Evolutionary conservation across 2,329 filamentous ascomycete species (phyloP).

Genomic region (Arthrobotrys conoides): DNA sequence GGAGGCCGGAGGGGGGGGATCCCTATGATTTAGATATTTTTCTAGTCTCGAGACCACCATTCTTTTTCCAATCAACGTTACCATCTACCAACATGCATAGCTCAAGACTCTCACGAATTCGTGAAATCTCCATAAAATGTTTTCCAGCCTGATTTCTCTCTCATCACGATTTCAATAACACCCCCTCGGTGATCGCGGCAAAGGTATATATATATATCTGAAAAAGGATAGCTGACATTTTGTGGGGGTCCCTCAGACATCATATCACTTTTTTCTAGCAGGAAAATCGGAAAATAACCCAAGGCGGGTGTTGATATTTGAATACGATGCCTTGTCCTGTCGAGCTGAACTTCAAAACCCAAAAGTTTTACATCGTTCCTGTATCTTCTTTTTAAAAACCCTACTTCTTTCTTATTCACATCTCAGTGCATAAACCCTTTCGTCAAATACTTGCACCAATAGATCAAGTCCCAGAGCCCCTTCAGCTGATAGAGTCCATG

Average conservation of each 20-base stretch:
- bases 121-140: not conserved
- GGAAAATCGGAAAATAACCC: not conserved
- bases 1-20: too few species aligned
- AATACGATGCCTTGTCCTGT: not conserved
- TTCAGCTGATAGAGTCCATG: constrained; percentile 27
- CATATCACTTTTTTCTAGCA: not conserved
- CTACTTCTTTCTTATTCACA: not conserved
- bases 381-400: too few species aligned
- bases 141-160: not conserved
- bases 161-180: not conserved
- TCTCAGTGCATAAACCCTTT: not conserved
- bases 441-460: constrained; percentile 21
- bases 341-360: not conserved
- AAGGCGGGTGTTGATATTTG: not conserved
- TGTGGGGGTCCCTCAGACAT: too few species aligned
- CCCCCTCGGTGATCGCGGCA: not conserved
- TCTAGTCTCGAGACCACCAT: too few species aligned
- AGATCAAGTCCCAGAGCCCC: not conserved
- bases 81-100: not conserved
- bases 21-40: not conserved
- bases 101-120: not conserved
- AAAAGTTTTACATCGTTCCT: not conserved
- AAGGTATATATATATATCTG: not conserved
- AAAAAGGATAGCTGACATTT: too few species aligned
- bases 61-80: too few species aligned